Evolutionary conservation across 192 early-diverging fungal genomes (phyloP), one percentile per base, ranked within the genome.

Genomic region (Umbelopsis ramanniana): DNA sequence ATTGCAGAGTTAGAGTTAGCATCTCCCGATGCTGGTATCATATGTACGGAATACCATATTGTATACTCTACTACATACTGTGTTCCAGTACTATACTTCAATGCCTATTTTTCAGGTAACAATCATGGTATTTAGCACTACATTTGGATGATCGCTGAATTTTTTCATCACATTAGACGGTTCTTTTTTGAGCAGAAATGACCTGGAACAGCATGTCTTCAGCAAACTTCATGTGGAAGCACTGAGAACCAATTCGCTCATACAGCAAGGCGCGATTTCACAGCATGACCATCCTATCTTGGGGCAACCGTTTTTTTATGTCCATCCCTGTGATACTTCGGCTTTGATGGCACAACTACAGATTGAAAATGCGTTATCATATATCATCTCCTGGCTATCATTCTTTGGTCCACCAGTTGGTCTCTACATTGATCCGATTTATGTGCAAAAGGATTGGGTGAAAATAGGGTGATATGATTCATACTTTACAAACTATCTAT

Each of bases 301-400:
- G 1, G 76, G 76, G 11, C 50, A 79, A 0, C 89, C 89, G 0
- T 89, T 83, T 57, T 89, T 77, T 70, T 88, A 81, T 69, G 72
- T 91, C 57, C 89, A 91, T 72, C 89, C 89, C 12, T 91, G 89
- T 71, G 81, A 89, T 26, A 91, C 89, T 19, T 71, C 82, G n/a
- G 33, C 72, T 4, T 35, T 90, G 33, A 79, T 90, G 81, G 74
- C 70, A 53, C 69, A 63, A 37, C 35, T 52, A 17, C n/a, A 38
- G 0, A 67, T 21, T 7, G 10, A 17, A 17, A 37, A 66, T 22
- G n/a, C 17, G 7, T 2, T n/a, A 37, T 63, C 29, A 4, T 75
- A 75, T 53, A 69, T 75, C 23, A 38, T 45, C n/a, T 52, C 57
- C 19, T 75, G 74, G 74, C 14, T 75, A 38, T 75, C 74, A 21